Evolutionary conservation across 768 basidiomycete species (phyloP).

Genomic region (Cyathus striatus): DNA sequence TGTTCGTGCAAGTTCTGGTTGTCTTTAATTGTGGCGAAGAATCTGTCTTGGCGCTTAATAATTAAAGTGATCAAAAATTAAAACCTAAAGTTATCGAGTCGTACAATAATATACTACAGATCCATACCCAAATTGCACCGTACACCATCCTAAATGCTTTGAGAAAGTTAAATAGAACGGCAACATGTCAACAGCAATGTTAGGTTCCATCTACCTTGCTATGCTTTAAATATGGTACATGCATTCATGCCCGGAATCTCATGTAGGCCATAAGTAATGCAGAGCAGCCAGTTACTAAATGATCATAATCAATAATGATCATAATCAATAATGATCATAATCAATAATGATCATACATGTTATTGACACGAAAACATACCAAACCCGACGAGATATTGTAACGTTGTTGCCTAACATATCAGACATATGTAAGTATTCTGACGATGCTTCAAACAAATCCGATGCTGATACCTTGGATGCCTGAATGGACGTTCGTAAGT

Average conservation of each 20-base stretch:
- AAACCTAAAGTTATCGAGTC: too few species aligned
- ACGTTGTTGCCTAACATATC: constrained; percentile 70
- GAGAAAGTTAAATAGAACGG: too few species aligned
- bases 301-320: constrained; percentile 4
- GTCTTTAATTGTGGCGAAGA: too few species aligned
- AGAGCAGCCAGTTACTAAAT: constrained; percentile 76
- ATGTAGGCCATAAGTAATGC: constrained; percentile 86
- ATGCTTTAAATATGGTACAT: too few species aligned
- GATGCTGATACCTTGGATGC: constrained; percentile 62
- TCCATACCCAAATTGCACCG: too few species aligned
- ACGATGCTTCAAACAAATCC: neutral
- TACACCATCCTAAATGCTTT: too few species aligned
- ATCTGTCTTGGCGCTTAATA: too few species aligned
- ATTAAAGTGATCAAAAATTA: too few species aligned
- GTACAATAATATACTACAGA: too few species aligned
- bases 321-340: neutral
- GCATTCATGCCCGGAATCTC: constrained; percentile 44
- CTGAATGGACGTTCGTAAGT: constrained; percentile 76
- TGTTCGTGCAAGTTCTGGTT: too few species aligned
- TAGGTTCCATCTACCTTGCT: too few species aligned
- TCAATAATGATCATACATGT: neutral
- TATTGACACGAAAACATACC: constrained; percentile 50
- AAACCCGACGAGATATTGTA: constrained; percentile 85
- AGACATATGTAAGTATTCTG: constrained; percentile 1
- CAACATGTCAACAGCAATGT: too few species aligned